phyloP scores from a whole-genome alignment of 257 asterid genomes.

The Cordia subcordata region DNA sequence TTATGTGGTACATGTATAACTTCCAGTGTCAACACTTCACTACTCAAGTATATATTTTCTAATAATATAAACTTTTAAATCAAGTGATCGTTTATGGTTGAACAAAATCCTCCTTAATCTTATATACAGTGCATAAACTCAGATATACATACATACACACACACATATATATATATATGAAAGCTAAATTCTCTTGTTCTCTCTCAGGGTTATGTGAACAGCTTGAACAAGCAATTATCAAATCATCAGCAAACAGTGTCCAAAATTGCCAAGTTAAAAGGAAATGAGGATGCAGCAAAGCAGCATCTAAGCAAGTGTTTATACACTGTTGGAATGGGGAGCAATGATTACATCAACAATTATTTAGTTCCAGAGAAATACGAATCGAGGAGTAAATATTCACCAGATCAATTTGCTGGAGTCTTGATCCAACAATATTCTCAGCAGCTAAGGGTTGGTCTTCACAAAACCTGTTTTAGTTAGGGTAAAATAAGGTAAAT shows the following conservation, averaged over 20 bases:
- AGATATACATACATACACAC: too few species aligned
- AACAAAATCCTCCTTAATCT: too few species aligned
- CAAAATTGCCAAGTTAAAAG: conserved; percentile 2
- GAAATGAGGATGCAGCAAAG: background rate
- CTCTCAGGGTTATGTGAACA: conserved; percentile 32
- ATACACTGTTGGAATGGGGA: conserved; percentile 48
- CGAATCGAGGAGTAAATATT: conserved; percentile 9
- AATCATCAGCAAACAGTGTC: conserved; percentile 23
- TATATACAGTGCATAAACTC: too few species aligned
- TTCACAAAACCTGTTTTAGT: too few species aligned
- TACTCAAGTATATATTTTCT: too few species aligned
- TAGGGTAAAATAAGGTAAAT: too few species aligned
- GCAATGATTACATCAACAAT: conserved; percentile 59
- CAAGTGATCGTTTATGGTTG: too few species aligned
- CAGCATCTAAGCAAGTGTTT: conserved; percentile 33
- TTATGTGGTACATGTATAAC: too few species aligned
- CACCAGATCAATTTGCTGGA: conserved; percentile 38
- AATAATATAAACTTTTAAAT: too few species aligned
- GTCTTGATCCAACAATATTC: conserved; percentile 22
- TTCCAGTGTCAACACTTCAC: too few species aligned
- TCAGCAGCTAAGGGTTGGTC: conserved; percentile 15
- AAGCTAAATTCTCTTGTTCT: background rate
- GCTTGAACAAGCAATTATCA: conserved; percentile 30
- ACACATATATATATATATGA: too few species aligned
- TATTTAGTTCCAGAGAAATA: conserved; percentile 28